A percentile compares a stretch with the other conserved stretches of the same genome.
Conservation (phyloP, 2,329 filamentous ascomycete species). For the Paecilomyces sp. region DNA sequence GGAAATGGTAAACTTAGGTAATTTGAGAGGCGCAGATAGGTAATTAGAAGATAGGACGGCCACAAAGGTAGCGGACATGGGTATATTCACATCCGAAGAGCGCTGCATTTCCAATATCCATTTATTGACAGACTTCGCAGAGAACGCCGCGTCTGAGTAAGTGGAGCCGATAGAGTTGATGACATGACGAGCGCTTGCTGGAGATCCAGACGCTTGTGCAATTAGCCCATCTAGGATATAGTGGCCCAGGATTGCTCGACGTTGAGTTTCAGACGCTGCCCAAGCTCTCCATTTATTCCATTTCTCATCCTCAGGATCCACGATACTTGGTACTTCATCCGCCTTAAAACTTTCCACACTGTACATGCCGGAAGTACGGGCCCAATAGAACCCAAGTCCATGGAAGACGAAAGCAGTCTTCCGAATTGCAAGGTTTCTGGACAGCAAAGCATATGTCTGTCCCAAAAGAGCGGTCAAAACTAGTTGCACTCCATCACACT, state of each 20-base stretch:
- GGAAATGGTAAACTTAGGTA: conserved; percentile 6
- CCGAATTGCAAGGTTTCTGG: conserved; percentile 9
- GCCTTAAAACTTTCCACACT: not conserved
- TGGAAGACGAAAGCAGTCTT: conserved; percentile 12
- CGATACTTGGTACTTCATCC: not conserved
- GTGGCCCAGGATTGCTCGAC: conserved; percentile 8
- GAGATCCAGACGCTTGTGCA: conserved; percentile 13
- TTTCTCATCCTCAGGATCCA: not conserved
- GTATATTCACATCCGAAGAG: not conserved
- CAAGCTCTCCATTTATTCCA: conserved; percentile 10
- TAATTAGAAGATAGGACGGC: conserved; percentile 1
- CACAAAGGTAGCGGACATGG: conserved; percentile 3
- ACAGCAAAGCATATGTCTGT: conserved; percentile 11
- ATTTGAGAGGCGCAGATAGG: not conserved
- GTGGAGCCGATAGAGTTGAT: conserved; percentile 10
- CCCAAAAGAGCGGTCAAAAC: conserved; percentile 6
- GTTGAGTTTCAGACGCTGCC: conserved; percentile 11
- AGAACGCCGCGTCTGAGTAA: conserved; percentile 11
- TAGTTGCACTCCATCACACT: conserved; percentile 9
- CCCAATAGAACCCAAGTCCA: conserved; percentile 15
- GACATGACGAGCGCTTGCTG: conserved; percentile 12
- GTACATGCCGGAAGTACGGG: conserved; percentile 12
- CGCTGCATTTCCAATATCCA: conserved; percentile 9
- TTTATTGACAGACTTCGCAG: conserved; percentile 9
- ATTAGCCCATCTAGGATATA: conserved; percentile 11